Evolutionary conservation across 2,329 filamentous ascomycete genomes (phyloP).

Genomic region (Phaeosphaeriaceae sp.): DNA sequence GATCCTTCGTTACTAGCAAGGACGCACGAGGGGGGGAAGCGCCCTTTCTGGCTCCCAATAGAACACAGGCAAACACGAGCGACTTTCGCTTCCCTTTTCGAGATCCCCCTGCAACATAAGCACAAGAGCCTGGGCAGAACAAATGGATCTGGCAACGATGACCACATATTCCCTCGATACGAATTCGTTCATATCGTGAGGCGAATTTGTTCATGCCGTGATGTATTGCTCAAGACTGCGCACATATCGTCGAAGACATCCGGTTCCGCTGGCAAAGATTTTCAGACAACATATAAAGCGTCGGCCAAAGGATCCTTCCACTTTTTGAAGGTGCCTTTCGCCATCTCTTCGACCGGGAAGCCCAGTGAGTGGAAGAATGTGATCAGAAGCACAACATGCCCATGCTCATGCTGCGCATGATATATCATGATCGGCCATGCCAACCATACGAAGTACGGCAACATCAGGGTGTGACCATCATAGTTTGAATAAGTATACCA

Average conservation of each 20-base stretch:
- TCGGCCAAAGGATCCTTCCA: background rate
- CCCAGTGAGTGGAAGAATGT: background rate
- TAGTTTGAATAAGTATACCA: too few species aligned
- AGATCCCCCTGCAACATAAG: background rate
- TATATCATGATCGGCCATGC: background rate
- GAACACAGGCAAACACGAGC: background rate
- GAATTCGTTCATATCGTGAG: too few species aligned
- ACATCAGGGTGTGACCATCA: too few species aligned
- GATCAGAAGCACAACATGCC: background rate
- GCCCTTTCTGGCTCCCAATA: background rate
- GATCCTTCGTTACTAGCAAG: background rate
- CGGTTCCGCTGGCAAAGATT: too few species aligned
- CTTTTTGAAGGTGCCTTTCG: background rate
- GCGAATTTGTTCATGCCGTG: too few species aligned
- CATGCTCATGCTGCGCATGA: background rate
- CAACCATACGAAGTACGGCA: background rate
- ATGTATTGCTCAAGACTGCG: too few species aligned
- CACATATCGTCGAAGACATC: too few species aligned
- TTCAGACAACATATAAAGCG: background rate
- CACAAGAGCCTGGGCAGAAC: background rate
- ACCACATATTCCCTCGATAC: too few species aligned
- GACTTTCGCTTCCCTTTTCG: background rate
- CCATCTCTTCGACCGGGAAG: background rate
- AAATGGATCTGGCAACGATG: too few species aligned
- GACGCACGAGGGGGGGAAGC: background rate